Base-by-base conservation (phyloP, 2,329 filamentous ascomycete species). In the Incumbomyces lentus region DNA sequence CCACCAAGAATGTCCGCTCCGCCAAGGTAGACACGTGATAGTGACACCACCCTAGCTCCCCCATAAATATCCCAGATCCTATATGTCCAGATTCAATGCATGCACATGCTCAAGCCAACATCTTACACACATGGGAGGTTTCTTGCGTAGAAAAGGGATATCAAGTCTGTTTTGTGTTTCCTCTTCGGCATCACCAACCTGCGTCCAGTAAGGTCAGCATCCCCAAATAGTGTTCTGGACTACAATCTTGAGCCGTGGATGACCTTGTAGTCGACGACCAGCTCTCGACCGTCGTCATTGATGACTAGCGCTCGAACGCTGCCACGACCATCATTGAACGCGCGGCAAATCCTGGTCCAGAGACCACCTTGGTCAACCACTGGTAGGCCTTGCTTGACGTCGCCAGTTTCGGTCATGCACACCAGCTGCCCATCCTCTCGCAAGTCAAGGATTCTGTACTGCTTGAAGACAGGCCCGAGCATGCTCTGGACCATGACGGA, bases 391-490 rank as follows among this genome's bases (percentile, higher is more conserved):
- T 95, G 89, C 85, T 96, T 96, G 77, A 98, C 88, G 67, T 98
- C 90, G 61, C 92, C 89, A 56, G 83, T 86, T 84, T 98, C 92
- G 66, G 92, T 98, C 89, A 98, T 96, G 76, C 89, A 89, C 58
- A 93, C 87, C 64, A 98, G 69, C 59, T 72, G 70, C 63, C 77
- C 75, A 61, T 82, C 89, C 58, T 94, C 86, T 69, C 88, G 82
- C 69, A 98, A 84, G 76, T 98, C 92, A 53, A 98, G 84, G 66
- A 98, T 90, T 64, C 92, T 89, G 84, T 98, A 98, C 79, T 96
- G 92, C 87, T 96, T 96, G 87, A 96, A 95, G 75, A 96, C 82
- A 55, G 92, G 92, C 61, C 90, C 92, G 58, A 94, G 85, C 88
- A 98, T 96, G 75, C 90, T 96, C 84, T 98, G 92, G 63, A 98